Conservation (phyloP, 108 stramenopile species). For the Fragilariopsis cylindrus region DNA sequence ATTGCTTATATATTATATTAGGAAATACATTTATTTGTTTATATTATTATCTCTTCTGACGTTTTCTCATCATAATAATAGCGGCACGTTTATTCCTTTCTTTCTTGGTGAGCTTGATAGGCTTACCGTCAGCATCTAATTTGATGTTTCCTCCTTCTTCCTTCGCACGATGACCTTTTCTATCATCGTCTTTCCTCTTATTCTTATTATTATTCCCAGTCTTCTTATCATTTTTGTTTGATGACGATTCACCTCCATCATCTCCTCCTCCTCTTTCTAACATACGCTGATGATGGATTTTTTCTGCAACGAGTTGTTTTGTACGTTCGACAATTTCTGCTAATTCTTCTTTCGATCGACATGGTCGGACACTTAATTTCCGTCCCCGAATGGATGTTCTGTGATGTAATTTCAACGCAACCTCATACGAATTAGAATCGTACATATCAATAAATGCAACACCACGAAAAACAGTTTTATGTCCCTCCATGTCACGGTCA, state of each 20-base stretch:
- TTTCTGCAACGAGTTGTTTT: slow-evolving; percentile 57
- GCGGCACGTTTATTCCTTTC: slow-evolving; percentile 55
- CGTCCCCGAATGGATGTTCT: slow-evolving; percentile 54
- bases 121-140: slow-evolving; percentile 13
- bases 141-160: slow-evolving; percentile 20
- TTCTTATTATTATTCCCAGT: slow-evolving; percentile 9
- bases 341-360: slow-evolving; percentile 62
- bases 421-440: slow-evolving; percentile 58
- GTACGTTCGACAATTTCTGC: slow-evolving; percentile 69
- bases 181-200: neutral
- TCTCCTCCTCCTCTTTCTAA: neutral
- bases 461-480: slow-evolving; percentile 68
- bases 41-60: slow-evolving; percentile 7
- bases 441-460: slow-evolving; percentile 81
- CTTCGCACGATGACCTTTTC: slow-evolving; percentile 3
- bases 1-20: too few relatives aligned
- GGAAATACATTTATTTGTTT: too few relatives aligned
- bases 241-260: neutral
- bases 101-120: slow-evolving; percentile 47
- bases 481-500: slow-evolving; percentile 45
- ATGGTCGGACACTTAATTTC: slow-evolving; percentile 74
- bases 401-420: slow-evolving; percentile 48
- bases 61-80: slow-evolving; percentile 34
- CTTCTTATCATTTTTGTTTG: neutral
- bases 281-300: slow-evolving; percentile 37